Evolutionary conservation across 805 yeast species (phyloP).

Genomic region (Metschnikowia shivogae): DNA sequence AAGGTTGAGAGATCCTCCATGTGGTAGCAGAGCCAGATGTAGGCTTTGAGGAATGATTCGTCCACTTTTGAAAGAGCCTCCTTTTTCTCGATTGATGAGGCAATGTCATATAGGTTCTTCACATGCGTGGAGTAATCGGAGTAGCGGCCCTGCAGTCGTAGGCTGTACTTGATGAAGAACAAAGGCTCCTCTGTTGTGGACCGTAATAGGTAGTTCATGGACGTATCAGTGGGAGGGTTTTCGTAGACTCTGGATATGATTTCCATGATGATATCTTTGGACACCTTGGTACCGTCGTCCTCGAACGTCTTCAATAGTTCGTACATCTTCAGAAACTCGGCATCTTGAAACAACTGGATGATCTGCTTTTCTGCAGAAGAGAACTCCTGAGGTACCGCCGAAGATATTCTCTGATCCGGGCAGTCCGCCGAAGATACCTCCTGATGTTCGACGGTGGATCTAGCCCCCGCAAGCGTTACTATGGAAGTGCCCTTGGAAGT

Average conservation of each 20-base stretch:
- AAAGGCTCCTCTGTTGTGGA: conserved; percentile 13
- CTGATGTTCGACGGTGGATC: background rate
- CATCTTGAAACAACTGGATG: conserved; percentile 11
- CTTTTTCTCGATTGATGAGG: conserved; percentile 17
- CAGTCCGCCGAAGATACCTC: background rate
- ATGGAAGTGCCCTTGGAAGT: too few relatives aligned
- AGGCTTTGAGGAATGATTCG: conserved; percentile 21
- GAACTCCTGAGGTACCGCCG: background rate
- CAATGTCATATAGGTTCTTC: conserved; percentile 21
- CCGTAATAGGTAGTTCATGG: conserved; percentile 11
- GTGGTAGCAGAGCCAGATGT: conserved; percentile 36
- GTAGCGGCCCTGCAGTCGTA: conserved; percentile 9
- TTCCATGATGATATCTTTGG: conserved; percentile 11
- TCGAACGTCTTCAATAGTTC: conserved; percentile 7
- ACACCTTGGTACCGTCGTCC: conserved; percentile 5
- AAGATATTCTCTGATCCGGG: background rate
- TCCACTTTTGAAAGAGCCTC: conserved; percentile 5
- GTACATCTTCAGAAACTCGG: conserved; percentile 11
- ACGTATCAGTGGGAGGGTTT: conserved; percentile 10
- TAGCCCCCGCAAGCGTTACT: too few relatives aligned
- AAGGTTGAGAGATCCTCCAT: conserved; percentile 26
- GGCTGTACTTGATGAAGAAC: conserved; percentile 8
- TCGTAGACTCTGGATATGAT: conserved; percentile 14
- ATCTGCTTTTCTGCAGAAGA: conserved; percentile 14
- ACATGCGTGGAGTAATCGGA: conserved; percentile 17